Evolutionary conservation across 352 stramenopile genomes (phyloP), one percentile per base, ranked within the genome.

Genomic region (Globisporangium middletonii): DNA sequence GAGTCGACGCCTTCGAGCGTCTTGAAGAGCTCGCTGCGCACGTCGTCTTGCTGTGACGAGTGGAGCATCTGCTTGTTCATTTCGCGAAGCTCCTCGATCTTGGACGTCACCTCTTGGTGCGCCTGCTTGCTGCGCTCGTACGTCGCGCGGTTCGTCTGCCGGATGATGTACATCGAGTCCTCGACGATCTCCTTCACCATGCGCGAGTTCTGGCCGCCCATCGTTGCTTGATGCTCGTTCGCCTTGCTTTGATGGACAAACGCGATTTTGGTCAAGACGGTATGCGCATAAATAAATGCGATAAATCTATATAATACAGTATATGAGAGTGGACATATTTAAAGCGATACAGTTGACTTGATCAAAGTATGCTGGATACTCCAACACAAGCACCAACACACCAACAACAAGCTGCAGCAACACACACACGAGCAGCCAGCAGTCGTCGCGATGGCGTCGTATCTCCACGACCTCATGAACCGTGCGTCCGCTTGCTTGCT

Each of bases 381-480:
- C 23, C 23, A 23, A 12, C 55, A 38, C 18, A 37, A 9, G 23
- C 55, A 66, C 15, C 61, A 44, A 9, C 4, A 9, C 23, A 59
- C n/a, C 43, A 63, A 13, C 48, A 53, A 46, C 50, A 55, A 55
- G 41, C 33, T 42, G 16, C 52, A 53, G 53, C 60, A 57, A 59
- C 47, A 51, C 35, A 48, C 12, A 15, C 16, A 58, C n/a, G 7
- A 51, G 44, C 35, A 57, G 33, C 23, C 41, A 45, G 41, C 41
- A 18, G 15, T 46, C 16, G 12, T n/a, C 15, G 15, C 13, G 30
- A 94, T 94, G 83, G 81, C 83, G 62, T 71, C 83, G 68, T 92
- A 92, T 77, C 68, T 94, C 52, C 76, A 92, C 50, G 81, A 92
- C 46, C 71, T 92, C 63, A 87, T 92, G 79, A 75, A 88, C 59